Evolutionary conservation across 805 yeast species (phyloP), one percentile per base, ranked within the genome.

Genomic region (Kluyveromyces aestuarii): DNA sequence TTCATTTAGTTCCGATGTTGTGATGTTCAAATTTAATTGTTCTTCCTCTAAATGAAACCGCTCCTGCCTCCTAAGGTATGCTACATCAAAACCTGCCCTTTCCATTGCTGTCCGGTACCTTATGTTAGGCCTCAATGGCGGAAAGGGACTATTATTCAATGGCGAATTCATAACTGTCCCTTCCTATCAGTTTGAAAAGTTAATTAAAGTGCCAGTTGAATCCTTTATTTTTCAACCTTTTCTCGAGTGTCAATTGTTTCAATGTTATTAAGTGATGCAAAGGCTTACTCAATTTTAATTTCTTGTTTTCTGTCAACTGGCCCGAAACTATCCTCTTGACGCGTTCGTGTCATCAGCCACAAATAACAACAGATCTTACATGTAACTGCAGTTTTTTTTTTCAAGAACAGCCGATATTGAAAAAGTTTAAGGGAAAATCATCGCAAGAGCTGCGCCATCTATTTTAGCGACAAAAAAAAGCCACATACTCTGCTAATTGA

Each of bases 61-160:
- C 27, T 45, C 45, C 10, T 41, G 35, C 14, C 35, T 30, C 35
- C 61, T 72, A 50, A 70, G 71, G n/a, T 33, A 48, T 17, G 47
- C 47, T 10, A 76, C 77, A 21, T 85, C 93, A 57, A 86, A 86
- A 0, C 95, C 95, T 0, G 93, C 93, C 55, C 93, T 68, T 61
- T 86, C 93, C 64, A 84, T 79, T 2, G 84, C 93, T 1, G 89
- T 82, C 55, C 74, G 73, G 56, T 81, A 82, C 27, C 80, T 68
- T 44, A 75, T 80, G 37, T 76, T 76, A 0, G 84, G 78, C 48
- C 79, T 80, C 51, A 86, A 66, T 0, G 87, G 84, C 2, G 95
- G 95, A 55, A 85, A 86, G 1, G 74, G 71, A n/a, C 72, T 66
- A 46, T 68, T 70, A 27, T 68, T 65, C 21, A 50, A 41, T 37